A percentile compares a stretch with the other conserved stretches of the same genome.
Evolutionary conservation across 1,284 basidiomycete species (phyloP).

Genomic region (Xerocomus nothofagi): DNA sequence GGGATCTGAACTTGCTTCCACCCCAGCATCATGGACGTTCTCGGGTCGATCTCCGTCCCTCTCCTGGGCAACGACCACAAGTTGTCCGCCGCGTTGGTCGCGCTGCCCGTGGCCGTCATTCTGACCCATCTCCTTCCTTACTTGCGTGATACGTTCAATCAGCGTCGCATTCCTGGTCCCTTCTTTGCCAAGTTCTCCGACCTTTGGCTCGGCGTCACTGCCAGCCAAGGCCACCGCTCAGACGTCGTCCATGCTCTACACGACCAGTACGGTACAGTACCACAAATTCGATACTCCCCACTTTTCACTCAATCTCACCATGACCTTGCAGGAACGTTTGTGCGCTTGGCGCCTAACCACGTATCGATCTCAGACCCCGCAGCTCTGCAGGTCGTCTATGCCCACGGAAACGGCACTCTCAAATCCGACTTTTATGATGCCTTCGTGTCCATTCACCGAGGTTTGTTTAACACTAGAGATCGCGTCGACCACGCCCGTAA

Average conservation of each 20-base stretch:
- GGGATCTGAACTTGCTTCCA: conserved; percentile 2
- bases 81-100: conserved; percentile 18
- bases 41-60: conserved; percentile 14
- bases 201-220: conserved; percentile 71
- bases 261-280: conserved; percentile 63
- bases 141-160: conserved; percentile 55
- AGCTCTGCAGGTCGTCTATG: conserved; percentile 75
- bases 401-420: conserved; percentile 75
- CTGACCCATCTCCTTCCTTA: conserved; percentile 58
- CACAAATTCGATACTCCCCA: background rate
- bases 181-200: conserved; percentile 74
- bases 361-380: conserved; percentile 80
- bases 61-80: conserved; percentile 7
- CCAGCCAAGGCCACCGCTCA: conserved; percentile 71
- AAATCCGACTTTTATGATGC: conserved; percentile 84
- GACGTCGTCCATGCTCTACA: conserved; percentile 78
- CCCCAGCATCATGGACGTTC: conserved; percentile 19
- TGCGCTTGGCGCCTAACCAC: conserved; percentile 88
- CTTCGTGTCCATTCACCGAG: conserved; percentile 69
- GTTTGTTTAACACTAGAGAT: conserved; percentile 85
- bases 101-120: conserved; percentile 37
- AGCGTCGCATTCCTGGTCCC: conserved; percentile 73
- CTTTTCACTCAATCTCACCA: too few relatives aligned
- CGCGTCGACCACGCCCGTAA: conserved; percentile 83
- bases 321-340: conserved; percentile 60